phyloP scores from a whole-genome alignment of 768 basidiomycete species.

The Hericium erinaceus region DNA sequence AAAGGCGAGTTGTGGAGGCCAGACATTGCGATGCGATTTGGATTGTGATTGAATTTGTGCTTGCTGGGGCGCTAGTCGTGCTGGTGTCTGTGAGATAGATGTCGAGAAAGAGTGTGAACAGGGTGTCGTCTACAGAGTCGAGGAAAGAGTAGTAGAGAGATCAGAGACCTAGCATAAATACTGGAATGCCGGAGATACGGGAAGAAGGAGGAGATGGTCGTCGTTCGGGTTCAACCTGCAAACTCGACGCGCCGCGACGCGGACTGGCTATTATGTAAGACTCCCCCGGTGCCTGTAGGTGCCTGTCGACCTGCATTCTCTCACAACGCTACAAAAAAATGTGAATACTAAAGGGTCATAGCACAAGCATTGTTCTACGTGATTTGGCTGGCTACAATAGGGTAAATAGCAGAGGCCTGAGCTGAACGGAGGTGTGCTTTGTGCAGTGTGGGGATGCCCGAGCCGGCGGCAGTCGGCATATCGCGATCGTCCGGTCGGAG shows the following conservation, averaged over 20 bases:
- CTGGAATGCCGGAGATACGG: not conserved
- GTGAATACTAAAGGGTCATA: not conserved
- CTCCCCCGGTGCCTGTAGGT: not conserved
- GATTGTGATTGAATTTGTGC: not conserved
- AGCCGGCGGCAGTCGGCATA: not conserved
- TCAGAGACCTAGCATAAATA: not conserved
- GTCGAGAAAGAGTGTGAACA: constrained; percentile 10
- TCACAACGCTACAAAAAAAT: not conserved
- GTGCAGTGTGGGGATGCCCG: not conserved
- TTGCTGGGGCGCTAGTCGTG: not conserved
- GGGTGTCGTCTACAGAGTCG: constrained; percentile 12
- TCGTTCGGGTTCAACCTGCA: not conserved
- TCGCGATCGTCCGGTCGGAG: constrained; percentile 16
- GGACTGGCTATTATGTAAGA: not conserved
- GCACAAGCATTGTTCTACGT: too few species aligned
- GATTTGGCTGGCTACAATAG: too few species aligned
- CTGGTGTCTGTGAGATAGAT: constrained; percentile 12
- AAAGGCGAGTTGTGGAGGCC: constrained; percentile 79
- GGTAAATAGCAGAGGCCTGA: too few species aligned
- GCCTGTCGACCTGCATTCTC: not conserved
- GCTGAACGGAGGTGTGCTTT: not conserved
- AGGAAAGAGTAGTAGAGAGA: constrained; percentile 5
- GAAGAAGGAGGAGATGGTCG: not conserved
- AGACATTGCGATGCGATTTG: constrained; percentile 37
- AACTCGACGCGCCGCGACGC: not conserved